Evolutionary conservation across 768 basidiomycete species (phyloP).

Genomic region (Xerocomellus amylosporus): DNA sequence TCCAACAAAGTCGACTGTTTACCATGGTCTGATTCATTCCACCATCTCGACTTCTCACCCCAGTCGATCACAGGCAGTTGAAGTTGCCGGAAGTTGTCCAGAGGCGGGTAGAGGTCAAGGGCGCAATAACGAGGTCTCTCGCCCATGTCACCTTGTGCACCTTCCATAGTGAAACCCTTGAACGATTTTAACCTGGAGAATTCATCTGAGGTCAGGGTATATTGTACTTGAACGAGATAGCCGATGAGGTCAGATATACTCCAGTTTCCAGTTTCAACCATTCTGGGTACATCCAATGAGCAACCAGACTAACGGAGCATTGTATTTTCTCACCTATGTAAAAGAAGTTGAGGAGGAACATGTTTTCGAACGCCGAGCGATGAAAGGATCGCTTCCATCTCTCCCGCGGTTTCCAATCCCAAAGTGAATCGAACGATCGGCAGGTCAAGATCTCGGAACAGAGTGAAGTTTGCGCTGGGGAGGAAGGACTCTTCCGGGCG

Average conservation of each 20-base stretch:
- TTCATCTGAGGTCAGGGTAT: neutral
- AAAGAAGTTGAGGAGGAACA: neutral
- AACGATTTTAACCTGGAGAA: neutral
- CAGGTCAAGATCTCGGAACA: neutral
- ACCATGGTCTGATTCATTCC: neutral
- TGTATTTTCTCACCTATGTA: neutral
- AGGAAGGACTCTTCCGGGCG: constrained; percentile 53
- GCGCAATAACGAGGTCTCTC: constrained; percentile 38
- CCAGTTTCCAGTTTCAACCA: constrained; percentile 3
- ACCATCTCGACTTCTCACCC: constrained; percentile 71
- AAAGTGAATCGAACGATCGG: neutral
- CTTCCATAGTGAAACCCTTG: constrained; percentile 53
- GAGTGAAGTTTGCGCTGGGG: constrained; percentile 54
- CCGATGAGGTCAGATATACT: neutral
- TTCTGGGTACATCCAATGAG: neutral
- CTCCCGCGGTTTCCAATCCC: neutral
- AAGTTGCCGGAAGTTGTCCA: constrained; percentile 61
- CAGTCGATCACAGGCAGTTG: constrained; percentile 81
- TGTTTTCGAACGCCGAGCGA: neutral
- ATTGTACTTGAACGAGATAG: constrained; percentile 2
- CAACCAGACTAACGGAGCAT: neutral
- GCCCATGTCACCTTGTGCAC: neutral
- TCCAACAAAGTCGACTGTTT: constrained; percentile 26
- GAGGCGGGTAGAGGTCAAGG: constrained; percentile 78
- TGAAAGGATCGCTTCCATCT: neutral